Evolutionary conservation across 768 basidiomycete species (phyloP).

Genomic region (Lactarius vividus): DNA sequence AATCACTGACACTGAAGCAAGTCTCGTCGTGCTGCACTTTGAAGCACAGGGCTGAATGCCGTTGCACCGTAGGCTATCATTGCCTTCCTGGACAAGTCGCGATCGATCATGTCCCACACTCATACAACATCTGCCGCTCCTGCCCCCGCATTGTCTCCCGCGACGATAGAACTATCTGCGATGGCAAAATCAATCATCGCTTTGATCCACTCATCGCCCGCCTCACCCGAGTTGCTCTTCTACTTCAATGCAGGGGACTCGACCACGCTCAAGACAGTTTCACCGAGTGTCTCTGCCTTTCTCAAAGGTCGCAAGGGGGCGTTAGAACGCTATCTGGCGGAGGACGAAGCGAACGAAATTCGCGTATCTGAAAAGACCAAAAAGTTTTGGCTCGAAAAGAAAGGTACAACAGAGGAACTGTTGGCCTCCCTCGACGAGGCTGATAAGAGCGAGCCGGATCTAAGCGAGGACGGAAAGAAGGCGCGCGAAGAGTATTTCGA

Average conservation of each 20-base stretch:
- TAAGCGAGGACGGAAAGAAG: conserved; percentile 41
- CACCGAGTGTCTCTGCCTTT: conserved; percentile 40
- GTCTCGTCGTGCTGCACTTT: conserved; percentile 1
- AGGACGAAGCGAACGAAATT: conserved; percentile 47
- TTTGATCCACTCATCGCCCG: conserved; percentile 59
- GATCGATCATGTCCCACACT: conserved; percentile 63
- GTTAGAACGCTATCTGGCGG: conserved; percentile 48
- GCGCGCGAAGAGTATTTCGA: conserved; percentile 51
- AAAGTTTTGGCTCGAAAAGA: conserved; percentile 59
- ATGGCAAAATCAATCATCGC: conserved; percentile 47
- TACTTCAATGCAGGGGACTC: conserved; percentile 59
- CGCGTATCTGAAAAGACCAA: conserved; percentile 61
- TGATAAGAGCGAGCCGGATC: conserved; percentile 38
- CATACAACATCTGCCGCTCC: conserved; percentile 70
- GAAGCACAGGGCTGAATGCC: conserved; percentile 18
- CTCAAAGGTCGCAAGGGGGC: conserved; percentile 49
- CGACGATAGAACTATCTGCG: conserved; percentile 67
- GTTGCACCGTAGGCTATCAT: conserved; percentile 54
- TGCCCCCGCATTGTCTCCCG: conserved; percentile 73
- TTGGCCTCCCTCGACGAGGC: conserved; percentile 48
- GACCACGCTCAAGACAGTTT: conserved; percentile 48
- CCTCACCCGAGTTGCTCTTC: conserved; percentile 59
- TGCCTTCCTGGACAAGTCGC: conserved; percentile 80
- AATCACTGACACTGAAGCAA: conserved; percentile 69
- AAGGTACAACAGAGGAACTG: conserved; percentile 42